Percentiles rank a stretch among this genome's conserved stretches.
Evolutionary conservation across 75 land plant species (phyloP).

Genomic region (Pinus albicaulis): DNA sequence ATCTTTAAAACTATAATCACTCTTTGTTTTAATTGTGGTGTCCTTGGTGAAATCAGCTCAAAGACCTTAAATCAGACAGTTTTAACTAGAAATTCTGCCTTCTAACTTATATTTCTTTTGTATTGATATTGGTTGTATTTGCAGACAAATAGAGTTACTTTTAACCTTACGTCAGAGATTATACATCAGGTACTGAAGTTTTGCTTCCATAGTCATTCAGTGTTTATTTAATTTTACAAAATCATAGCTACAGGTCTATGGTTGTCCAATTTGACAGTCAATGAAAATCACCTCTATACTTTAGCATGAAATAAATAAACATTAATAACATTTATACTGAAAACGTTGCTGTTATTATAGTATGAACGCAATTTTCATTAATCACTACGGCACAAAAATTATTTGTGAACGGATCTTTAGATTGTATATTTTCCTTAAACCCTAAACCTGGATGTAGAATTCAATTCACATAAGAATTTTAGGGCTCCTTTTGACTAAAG

Average conservation of each 20-base stretch:
- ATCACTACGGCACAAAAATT: background rate
- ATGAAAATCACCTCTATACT: too few relatives aligned
- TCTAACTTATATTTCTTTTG: constrained; percentile 12
- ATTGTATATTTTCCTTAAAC: too few relatives aligned
- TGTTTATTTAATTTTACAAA: background rate
- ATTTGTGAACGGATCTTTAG: background rate
- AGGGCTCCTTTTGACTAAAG: too few relatives aligned
- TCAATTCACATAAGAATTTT: too few relatives aligned
- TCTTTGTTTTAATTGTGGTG: background rate
- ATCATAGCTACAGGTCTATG: background rate
- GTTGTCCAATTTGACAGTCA: too few relatives aligned
- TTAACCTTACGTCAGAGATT: constrained; percentile 91
- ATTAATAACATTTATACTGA: too few relatives aligned
- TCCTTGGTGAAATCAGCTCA: background rate
- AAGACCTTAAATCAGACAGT: background rate
- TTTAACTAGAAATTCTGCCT: background rate
- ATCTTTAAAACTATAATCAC: background rate
- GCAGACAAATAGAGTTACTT: constrained; percentile 93
- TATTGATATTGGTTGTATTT: background rate
- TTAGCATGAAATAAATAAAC: too few relatives aligned
- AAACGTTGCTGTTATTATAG: background rate
- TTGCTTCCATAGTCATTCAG: background rate
- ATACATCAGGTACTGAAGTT: constrained; percentile 75
- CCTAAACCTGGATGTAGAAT: too few relatives aligned
- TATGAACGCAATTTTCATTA: background rate